These are phyloP conservation scores for Mycena indigotica DNA, from an alignment of 768 basidiomycete genomes.

Conservation along the genomic window DNA sequence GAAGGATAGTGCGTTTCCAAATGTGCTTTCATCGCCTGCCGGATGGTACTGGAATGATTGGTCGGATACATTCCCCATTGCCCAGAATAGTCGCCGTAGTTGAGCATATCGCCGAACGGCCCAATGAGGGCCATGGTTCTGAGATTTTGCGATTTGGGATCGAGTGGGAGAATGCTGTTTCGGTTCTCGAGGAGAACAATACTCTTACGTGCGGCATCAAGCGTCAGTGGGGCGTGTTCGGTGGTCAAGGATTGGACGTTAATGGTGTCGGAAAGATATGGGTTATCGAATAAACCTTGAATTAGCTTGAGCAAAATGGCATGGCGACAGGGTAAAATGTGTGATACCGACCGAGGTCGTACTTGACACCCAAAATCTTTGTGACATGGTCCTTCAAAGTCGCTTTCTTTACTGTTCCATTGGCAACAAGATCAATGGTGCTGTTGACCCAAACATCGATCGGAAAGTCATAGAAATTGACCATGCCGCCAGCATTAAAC, in stretches of 20 bases:
- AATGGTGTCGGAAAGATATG: conserved; percentile 20
- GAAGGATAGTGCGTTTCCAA: conserved; percentile 2
- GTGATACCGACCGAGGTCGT: conserved; percentile 24
- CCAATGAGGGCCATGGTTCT: conserved; percentile 26
- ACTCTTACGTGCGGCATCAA: conserved; percentile 27
- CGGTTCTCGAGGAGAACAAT: conserved; percentile 30
- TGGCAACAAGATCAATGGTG: conserved; percentile 23
- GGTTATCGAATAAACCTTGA: conserved; percentile 21
- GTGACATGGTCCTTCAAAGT: conserved; percentile 24
- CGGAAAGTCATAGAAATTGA: conserved; percentile 28
- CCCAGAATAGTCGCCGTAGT: conserved; percentile 32
- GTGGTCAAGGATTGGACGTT: conserved; percentile 20
- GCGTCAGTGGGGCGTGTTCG: conserved; percentile 25
- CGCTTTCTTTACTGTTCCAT: conserved; percentile 19
- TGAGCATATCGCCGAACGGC: conserved; percentile 26
- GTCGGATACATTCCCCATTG: conserved; percentile 28
- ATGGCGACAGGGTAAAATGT: background rate
- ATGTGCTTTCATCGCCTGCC: conserved; percentile 24
- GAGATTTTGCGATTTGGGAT: conserved; percentile 12
- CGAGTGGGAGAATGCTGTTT: conserved; percentile 25
- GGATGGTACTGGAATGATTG: conserved; percentile 21
- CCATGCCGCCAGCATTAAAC: conserved; percentile 30
- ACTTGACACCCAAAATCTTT: conserved; percentile 26
- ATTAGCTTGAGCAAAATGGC: too few relatives aligned
- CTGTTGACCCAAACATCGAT: conserved; percentile 24